Percentiles rank a stretch among this genome's conserved stretches.
Evolutionary conservation across 225 moss, liverwort and hornwort species (phyloP).

Genomic region (Sphagnum tenellum): DNA sequence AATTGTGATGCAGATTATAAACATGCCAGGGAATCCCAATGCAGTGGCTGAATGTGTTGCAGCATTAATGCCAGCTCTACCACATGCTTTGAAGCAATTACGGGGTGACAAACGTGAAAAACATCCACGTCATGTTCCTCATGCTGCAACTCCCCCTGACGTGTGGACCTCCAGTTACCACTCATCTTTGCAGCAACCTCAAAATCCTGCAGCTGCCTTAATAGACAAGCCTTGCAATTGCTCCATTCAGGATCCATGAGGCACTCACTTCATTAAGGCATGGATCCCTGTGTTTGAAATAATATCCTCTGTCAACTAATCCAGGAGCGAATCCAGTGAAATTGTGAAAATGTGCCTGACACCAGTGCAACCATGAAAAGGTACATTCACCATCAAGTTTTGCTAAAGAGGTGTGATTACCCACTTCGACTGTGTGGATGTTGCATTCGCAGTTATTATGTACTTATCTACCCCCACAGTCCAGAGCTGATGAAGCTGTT

Average conservation of each 20-base stretch:
- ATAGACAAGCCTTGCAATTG: conserved; percentile 55
- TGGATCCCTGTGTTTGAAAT: no score
- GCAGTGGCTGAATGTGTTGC: conserved; percentile 88
- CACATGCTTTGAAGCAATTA: conserved; percentile 84
- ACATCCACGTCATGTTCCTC: conserved; percentile 88
- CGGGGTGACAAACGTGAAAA: conserved; percentile 95
- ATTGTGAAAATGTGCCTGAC: no score
- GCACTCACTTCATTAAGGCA: no score
- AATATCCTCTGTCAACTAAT: no score
- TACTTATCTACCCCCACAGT: no score
- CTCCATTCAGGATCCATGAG: conserved; percentile 25
- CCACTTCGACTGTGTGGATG: no score
- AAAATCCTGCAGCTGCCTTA: conserved; percentile 8
- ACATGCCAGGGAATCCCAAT: conserved; percentile 99
- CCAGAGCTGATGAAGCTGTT: no score
- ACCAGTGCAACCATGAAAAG: no score
- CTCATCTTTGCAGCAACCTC: conserved; percentile 8
- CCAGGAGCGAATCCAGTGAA: no score
- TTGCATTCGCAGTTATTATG: no score
- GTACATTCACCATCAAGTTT: no score
- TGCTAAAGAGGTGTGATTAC: no score
- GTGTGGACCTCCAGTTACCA: conserved; percentile 79
- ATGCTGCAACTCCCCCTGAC: conserved; percentile 37
- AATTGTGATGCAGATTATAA: conserved; percentile 58
- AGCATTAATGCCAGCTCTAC: conserved; percentile 85